phyloP scores from a whole-genome alignment of 1,139 yeast genomes.

The Eremothecium coryli region DNA sequence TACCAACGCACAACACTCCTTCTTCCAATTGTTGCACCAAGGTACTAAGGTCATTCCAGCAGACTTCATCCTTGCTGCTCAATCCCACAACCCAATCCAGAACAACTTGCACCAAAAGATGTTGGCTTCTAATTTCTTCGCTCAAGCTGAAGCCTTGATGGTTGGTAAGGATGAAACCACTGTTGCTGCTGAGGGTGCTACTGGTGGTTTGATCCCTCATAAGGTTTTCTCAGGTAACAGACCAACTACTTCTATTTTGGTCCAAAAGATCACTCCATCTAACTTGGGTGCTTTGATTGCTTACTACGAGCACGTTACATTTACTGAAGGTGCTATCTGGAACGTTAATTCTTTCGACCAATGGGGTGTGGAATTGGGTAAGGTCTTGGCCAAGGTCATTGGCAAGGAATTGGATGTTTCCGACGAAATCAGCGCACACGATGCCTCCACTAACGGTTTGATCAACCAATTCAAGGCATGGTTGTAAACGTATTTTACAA shows the following conservation, averaged over 20 bases:
- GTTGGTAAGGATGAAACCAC: constrained; percentile 83
- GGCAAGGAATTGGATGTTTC: constrained; percentile 73
- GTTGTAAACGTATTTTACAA: constrained; percentile 36
- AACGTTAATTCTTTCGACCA: constrained; percentile 98
- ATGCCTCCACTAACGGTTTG: constrained; percentile 81
- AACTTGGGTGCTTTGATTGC: constrained; percentile 92
- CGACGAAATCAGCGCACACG: constrained; percentile 57
- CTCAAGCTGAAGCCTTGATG: constrained; percentile 97
- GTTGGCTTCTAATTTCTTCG: constrained; percentile 97
- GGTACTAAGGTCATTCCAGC: constrained; percentile 97
- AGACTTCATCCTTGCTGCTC: constrained; percentile 93
- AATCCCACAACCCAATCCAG: constrained; percentile 96
- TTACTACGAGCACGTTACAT: constrained; percentile 93
- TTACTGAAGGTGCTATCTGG: constrained; percentile 98
- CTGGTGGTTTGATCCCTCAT: constrained; percentile 82
- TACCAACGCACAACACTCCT: constrained; percentile 97
- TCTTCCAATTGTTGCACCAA: constrained; percentile 98
- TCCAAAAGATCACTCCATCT: constrained; percentile 94
- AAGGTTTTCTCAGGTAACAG: constrained; percentile 95
- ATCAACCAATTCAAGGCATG: constrained; percentile 92
- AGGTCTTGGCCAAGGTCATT: constrained; percentile 92
- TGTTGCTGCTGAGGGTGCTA: constrained; percentile 85
- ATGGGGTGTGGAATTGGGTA: constrained; percentile 99
- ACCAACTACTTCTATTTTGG: constrained; percentile 95
- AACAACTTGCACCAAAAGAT: constrained; percentile 88